A percentile compares a stretch with the other conserved stretches of the same genome.
These are phyloP conservation scores for Hevea brasiliensis DNA, from an alignment of 345 rosid species.

Conservation along the genomic window DNA sequence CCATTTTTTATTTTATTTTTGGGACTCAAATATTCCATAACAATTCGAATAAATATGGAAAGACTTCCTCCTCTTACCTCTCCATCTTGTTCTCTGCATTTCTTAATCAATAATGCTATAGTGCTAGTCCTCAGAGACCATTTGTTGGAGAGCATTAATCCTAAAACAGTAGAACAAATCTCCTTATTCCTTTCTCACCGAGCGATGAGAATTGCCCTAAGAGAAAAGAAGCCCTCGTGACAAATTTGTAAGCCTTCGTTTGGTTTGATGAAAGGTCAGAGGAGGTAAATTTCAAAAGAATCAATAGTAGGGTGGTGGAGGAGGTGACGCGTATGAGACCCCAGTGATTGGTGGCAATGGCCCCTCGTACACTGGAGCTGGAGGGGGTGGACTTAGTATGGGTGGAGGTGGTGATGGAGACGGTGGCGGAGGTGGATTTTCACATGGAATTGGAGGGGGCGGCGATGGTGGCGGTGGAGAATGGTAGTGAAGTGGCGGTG, in stretches of 20 bases:
- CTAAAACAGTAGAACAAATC: conserved; percentile 15
- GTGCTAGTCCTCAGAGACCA: conserved; percentile 3
- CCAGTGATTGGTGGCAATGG: conserved; percentile 86
- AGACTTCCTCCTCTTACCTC: conserved; percentile 52
- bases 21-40: conserved; percentile 50
- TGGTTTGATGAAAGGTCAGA: conserved; percentile 37
- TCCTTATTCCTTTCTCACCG: conserved; percentile 23
- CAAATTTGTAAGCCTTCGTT: conserved; percentile 5
- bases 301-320: conserved; percentile 98
- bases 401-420: conserved; percentile 7
- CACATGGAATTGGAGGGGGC: no score
- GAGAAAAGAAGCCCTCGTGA: conserved; percentile 18
- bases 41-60: conserved; percentile 56
- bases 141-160: conserved; percentile 3
- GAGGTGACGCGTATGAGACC: conserved; percentile 92
- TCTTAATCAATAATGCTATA: conserved; percentile 1
- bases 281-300: conserved; percentile 62
- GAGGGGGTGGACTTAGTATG: conserved; percentile 50
- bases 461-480: conserved; percentile 37
- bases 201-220: conserved; percentile 56
- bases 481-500: conserved; percentile 31
- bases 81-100: conserved; percentile 14
- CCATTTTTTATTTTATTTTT: conserved; percentile 34
- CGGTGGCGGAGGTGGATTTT: conserved; percentile 24
- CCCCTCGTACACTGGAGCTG: conserved; percentile 70